Evolutionary conservation across 257 asterid species (phyloP).

Genomic region (Vinca minor): DNA sequence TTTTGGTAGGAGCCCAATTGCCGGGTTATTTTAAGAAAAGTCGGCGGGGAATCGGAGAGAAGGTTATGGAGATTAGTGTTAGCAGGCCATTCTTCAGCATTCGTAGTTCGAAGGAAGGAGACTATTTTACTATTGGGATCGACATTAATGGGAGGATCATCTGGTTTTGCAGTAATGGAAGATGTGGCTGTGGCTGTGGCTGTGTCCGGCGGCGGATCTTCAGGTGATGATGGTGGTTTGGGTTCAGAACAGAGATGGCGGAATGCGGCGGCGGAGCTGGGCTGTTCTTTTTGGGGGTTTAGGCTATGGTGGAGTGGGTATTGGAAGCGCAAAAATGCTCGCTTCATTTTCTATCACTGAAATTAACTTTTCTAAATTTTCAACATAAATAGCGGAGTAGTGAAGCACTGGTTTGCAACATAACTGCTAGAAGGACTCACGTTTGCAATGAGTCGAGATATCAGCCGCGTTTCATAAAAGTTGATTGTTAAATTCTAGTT

Average conservation of each 20-base stretch:
- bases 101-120: constrained; percentile 9
- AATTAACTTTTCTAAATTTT: background rate
- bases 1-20: constrained; percentile 44
- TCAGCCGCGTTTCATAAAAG: too few species aligned
- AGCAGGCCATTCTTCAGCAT: constrained; percentile 2
- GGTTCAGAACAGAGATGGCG: constrained; percentile 20
- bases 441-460: too few species aligned
- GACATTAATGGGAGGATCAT: constrained; percentile 11
- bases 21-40: constrained; percentile 54
- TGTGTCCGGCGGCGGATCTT: constrained; percentile 12
- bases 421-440: too few species aligned
- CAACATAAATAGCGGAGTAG: background rate
- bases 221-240: constrained; percentile 8
- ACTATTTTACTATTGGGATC: background rate
- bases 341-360: background rate
- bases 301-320: constrained; percentile 9
- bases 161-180: constrained; percentile 42
- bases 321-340: constrained; percentile 23
- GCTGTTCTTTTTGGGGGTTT: constrained; percentile 7
- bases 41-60: constrained; percentile 33
- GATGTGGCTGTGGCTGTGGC: constrained; percentile 27
- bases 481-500: too few species aligned
- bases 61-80: constrained; percentile 35
- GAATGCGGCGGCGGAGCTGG: constrained; percentile 16
- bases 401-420: too few species aligned